A percentile compares a stretch with the other conserved stretches of the same genome.
Conservation (phyloP, 768 basidiomycete species). For the Polyporus arcularius region DNA sequence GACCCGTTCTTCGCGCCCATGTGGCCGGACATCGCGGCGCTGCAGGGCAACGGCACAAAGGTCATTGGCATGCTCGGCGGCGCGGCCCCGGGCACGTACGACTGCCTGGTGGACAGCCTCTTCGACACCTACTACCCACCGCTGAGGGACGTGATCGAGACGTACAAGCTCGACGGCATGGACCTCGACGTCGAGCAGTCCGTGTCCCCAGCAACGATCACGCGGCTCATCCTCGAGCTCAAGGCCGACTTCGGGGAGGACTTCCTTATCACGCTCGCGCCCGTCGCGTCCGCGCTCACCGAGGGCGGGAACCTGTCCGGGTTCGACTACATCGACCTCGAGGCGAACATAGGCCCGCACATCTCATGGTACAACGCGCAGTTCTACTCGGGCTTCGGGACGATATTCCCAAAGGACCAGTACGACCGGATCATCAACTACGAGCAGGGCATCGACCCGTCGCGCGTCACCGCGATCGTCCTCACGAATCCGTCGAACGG, state of each 20-base stretch:
- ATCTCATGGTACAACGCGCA: conserved; percentile 8
- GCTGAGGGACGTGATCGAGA: conserved; percentile 2
- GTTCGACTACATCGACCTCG: conserved; percentile 7
- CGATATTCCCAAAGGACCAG: conserved; percentile 4
- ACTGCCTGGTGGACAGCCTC: background rate
- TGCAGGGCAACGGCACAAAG: conserved; percentile 7
- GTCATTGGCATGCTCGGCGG: conserved; percentile 5
- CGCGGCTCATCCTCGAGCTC: background rate
- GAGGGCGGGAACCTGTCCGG: conserved; percentile 11
- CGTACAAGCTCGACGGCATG: conserved; percentile 5
- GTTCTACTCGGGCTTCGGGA: conserved; percentile 10
- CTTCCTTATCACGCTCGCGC: conserved; percentile 7
- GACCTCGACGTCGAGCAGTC: conserved; percentile 8
- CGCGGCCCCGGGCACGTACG: conserved; percentile 3
- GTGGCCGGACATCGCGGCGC: conserved; percentile 3
- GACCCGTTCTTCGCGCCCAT: conserved; percentile 2
- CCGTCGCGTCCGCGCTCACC: conserved; percentile 8
- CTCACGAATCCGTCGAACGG: conserved; percentile 6
- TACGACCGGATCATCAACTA: conserved; percentile 1
- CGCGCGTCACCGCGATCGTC: background rate
- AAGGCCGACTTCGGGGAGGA: background rate
- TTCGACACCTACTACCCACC: conserved; percentile 6
- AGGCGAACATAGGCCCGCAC: background rate
- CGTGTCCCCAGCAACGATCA: background rate
- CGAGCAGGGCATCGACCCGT: conserved; percentile 1